Conservation (phyloP, 805 yeast species). For the Phaffomyces antillensis region DNA sequence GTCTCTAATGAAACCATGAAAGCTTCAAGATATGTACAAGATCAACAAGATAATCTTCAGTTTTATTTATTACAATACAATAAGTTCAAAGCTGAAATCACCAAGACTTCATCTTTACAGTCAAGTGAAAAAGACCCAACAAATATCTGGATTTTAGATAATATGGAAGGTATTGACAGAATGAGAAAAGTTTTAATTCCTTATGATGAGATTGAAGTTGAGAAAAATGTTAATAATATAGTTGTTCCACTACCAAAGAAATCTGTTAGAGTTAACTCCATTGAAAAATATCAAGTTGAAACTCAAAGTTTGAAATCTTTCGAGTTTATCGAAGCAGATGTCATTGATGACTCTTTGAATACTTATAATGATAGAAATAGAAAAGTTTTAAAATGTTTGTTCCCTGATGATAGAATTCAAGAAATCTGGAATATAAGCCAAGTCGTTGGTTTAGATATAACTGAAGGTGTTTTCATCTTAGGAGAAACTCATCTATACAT, state of each 20-base stretch:
- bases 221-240: conserved; percentile 36
- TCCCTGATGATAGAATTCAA: conserved; percentile 62
- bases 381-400: conserved; percentile 62
- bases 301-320: conserved; percentile 27
- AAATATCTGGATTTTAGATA: conserved; percentile 46
- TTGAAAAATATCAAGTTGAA: conserved; percentile 15
- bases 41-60: conserved; percentile 52
- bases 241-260: conserved; percentile 31
- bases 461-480: conserved; percentile 66
- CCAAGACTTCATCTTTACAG: conserved; percentile 25
- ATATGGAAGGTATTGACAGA: conserved; percentile 62
- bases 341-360: conserved; percentile 24
- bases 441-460: conserved; percentile 68
- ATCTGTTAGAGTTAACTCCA: conserved; percentile 3
- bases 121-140: conserved; percentile 16
- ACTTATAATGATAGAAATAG: conserved; percentile 63
- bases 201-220: conserved; percentile 40
- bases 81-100: conserved; percentile 36
- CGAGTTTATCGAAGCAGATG: conserved; percentile 39
- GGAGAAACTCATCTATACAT: conserved; percentile 62
- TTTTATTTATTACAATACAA: conserved; percentile 43
- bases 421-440: conserved; percentile 70
- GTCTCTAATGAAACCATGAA: conserved; percentile 39
- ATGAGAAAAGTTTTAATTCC: conserved; percentile 57
- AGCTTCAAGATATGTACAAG: conserved; percentile 52